Conservation (phyloP, 176 grass and related monocot genomes). For the Juncus effusus region DNA sequence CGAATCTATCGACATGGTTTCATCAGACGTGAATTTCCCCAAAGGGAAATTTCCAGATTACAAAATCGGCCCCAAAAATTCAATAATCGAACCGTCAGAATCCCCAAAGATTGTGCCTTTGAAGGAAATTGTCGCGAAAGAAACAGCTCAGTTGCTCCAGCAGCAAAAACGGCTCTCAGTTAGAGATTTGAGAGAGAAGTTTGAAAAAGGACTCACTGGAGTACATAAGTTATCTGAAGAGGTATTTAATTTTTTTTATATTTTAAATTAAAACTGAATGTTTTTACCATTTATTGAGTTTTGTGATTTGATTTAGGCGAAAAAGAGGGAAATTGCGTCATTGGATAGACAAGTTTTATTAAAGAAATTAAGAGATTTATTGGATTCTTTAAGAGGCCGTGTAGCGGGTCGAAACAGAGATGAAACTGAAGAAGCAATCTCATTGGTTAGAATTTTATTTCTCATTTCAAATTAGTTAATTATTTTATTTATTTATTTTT, state of each 20-base stretch:
- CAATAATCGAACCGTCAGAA: constrained; percentile 77
- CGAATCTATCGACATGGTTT: constrained; percentile 63
- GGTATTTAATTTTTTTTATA: constrained; percentile 37
- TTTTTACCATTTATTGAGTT: not conserved
- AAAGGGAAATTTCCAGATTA: constrained; percentile 79
- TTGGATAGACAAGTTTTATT: constrained; percentile 90
- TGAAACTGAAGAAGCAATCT: constrained; percentile 95
- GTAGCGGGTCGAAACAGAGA: constrained; percentile 95
- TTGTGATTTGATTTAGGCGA: constrained; percentile 56
- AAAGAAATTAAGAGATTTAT: constrained; percentile 91
- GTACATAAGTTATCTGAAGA: constrained; percentile 77
- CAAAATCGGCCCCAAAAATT: constrained; percentile 69
- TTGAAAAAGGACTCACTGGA: constrained; percentile 73
- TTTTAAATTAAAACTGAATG: not conserved
- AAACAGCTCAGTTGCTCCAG: constrained; percentile 78
- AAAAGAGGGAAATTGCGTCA: constrained; percentile 81
- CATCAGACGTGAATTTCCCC: constrained; percentile 77
- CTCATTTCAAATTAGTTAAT: constrained; percentile 3
- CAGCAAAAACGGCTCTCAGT: constrained; percentile 77
- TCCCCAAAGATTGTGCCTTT: constrained; percentile 51
- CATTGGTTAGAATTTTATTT: constrained; percentile 53
- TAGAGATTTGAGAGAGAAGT: constrained; percentile 89
- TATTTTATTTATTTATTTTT: constrained; percentile 11
- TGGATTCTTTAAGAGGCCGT: constrained; percentile 79
- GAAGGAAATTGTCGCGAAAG: constrained; percentile 86